Evolutionary conservation across 2,329 filamentous ascomycete genomes (phyloP), one percentile per base, ranked within the genome.

Genomic region (Aspergillus ochraceus): DNA sequence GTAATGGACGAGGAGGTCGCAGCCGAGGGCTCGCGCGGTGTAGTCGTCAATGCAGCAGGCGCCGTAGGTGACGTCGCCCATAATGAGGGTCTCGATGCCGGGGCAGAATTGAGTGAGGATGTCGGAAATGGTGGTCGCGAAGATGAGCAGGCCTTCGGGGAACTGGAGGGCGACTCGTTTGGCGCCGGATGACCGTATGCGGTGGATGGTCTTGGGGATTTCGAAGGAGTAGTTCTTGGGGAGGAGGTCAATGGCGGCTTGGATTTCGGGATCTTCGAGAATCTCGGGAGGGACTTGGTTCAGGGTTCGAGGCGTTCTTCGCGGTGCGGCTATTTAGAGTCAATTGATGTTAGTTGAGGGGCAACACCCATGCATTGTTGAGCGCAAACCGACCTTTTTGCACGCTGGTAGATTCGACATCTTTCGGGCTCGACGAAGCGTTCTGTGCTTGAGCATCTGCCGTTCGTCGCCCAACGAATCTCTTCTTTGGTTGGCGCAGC

Each of bases 21-120:
- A 99, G 1, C 92, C 95, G 22, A 99, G 84, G 0, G 96, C 95
- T 49, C 94, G 84, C 1, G 95, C 96, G 0, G 95, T 99, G 78
- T 96, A 99, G 78, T 99, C 95, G 74, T 99, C 95, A 69, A 99
- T 97, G 73, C 95, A 99, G 81, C 95, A 99, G 22, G 95, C 95
- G 64, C 95, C 95, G 75, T 99, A 99, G 1, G 95, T 99, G 49
- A 99, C 95, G 74, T 99, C 95, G 62, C 95, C 95, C 95, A 99
- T 99, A 75, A 99, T 99, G 56, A 98, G 83, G 2, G 94, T 98
- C 74, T 96, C 91, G 46, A 90, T 89, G 1, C 90, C 92, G 0
- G 92, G 90, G 71, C 95, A 99, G 80, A 99, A 99, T 72, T 93
- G 90, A 0, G 90, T 91, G 52, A 99, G 82, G 69, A 99, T 98